Base-by-base conservation (phyloP, 371 early-diverging fungal species). In the Thermomucor indicae-seudaticae region DNA sequence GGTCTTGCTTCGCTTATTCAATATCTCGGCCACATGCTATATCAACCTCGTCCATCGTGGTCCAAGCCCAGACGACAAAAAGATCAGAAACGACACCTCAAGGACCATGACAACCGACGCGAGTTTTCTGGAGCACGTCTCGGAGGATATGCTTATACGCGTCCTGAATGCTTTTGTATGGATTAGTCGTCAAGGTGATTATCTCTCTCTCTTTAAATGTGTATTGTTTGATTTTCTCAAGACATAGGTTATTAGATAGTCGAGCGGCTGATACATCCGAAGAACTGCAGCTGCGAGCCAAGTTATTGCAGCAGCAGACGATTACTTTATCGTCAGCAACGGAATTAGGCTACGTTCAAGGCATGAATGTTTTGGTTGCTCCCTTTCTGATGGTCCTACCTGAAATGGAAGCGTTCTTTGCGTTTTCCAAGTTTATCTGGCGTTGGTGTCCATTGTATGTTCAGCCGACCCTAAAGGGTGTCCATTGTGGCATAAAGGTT, bases 311-410 rank as follows among this genome's bases (percentile, higher is more conserved):
- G 12, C 16, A 44, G 8, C 20, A 39, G 16, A n/a, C n/a, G n/a
- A n/a, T n/a, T n/a, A n/a, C n/a, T n/a, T n/a, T n/a, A n/a, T n/a
- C n/a, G n/a, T 40, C 53, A 8, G 17, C 47, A 10, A 41, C 53
- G 35, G 61, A 72, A 27, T 85, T 90, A 47, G 79, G 90, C 12
- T 97, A 97, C 67, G 94, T 96, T 16, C 95, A 94, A 64, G 95
- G 96, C 37, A 94, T 95, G 93, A 97, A 95, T 67, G 92, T 92
- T 30, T 64, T 96, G 41, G 81, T 83, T 22, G 95, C 93, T n/a
- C 95, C 95, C 6, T 93, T 97, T 59, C 68, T 95, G 20, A 94
- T 84, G 62, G 84, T 85, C 0, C 85, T 97, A 87, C 82, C 90
- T 17, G 97, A 97, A 64, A 78, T 95, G 64, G 93, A 92, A 43